Evolutionary conservation across 2,329 filamentous ascomycete species (phyloP).

Genomic region (Falciphora oryzae): DNA sequence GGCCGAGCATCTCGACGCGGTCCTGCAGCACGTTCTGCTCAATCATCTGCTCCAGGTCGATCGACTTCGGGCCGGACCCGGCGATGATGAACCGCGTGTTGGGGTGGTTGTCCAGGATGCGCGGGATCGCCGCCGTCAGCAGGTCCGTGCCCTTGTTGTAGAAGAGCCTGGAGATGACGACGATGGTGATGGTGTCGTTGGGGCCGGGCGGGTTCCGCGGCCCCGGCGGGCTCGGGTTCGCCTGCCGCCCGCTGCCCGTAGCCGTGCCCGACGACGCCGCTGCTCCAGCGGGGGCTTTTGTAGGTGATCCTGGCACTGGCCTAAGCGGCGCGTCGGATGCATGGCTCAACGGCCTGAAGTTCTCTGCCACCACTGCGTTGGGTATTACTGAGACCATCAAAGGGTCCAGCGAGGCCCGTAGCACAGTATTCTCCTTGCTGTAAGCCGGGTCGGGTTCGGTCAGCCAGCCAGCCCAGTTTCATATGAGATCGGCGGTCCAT

Average conservation of each 20-base stretch:
- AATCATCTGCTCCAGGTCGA: conserved; percentile 96
- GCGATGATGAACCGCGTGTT: conserved; percentile 97
- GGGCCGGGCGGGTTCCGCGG: conserved; percentile 64
- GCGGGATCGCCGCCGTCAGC: conserved; percentile 90
- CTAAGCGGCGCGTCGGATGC: not conserved
- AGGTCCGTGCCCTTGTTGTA: conserved; percentile 99
- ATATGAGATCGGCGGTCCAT: not conserved
- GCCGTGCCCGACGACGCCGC: conserved; percentile 26
- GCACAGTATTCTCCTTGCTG: conserved; percentile 96
- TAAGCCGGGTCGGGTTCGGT: not conserved
- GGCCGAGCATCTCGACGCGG: conserved; percentile 84
- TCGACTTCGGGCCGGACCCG: conserved; percentile 91
- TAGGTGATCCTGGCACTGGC: conserved; percentile 13
- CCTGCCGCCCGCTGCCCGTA: conserved; percentile 2
- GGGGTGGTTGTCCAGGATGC: conserved; percentile 81
- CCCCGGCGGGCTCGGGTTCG: conserved; percentile 38
- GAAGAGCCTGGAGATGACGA: conserved; percentile 94
- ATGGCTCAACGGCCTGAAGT: conserved; percentile 71
- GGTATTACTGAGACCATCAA: conserved; percentile 97
- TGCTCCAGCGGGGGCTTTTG: not conserved
- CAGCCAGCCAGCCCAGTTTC: conserved; percentile 15
- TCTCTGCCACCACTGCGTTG: conserved; percentile 94
- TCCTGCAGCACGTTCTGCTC: conserved; percentile 93
- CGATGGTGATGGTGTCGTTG: conserved; percentile 86
- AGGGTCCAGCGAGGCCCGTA: conserved; percentile 89